A percentile compares a stretch with the other conserved stretches of the same genome.
phyloP scores from a whole-genome alignment of 1,139 yeast species.

The Meyerozyma smithsonii region DNA sequence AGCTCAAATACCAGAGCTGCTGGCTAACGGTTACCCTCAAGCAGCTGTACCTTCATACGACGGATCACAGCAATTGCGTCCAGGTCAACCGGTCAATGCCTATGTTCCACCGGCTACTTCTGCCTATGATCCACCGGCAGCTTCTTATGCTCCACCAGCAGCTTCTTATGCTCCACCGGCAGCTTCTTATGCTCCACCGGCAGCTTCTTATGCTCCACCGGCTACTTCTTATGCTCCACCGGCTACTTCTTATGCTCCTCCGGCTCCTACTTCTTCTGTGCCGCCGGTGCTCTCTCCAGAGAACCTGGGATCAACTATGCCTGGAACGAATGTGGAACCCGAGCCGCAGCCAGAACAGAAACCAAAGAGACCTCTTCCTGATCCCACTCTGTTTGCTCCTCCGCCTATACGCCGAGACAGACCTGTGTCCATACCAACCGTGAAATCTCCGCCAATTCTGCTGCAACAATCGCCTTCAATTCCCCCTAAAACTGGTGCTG shows the following conservation, averaged over 20 bases:
- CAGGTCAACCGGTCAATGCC: background rate
- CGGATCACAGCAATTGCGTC: background rate
- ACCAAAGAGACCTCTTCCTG: constrained; percentile 28
- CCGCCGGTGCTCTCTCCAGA: too few species aligned
- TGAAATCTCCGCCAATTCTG: too few species aligned
- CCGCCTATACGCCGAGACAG: constrained; percentile 33
- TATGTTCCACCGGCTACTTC: background rate
- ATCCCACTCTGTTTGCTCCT: constrained; percentile 37
- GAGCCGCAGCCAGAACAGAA: constrained; percentile 4
- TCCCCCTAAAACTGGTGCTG: too few species aligned
- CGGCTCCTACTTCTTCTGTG: background rate
- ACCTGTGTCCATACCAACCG: background rate
- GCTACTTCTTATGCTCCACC: background rate
- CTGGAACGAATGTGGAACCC: background rate
- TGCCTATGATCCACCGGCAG: too few species aligned
- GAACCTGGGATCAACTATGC: background rate
- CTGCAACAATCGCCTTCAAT: background rate
- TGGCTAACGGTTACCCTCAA: too few species aligned
- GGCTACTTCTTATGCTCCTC: background rate
- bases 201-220: background rate
- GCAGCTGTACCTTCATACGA: too few species aligned
- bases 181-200: too few species aligned
- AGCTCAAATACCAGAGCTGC: too few species aligned
- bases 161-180: too few species aligned
- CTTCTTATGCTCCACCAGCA: too few species aligned